Evolutionary conservation across 139 green algal species (phyloP).

Genomic region (Marvania coccoides): DNA sequence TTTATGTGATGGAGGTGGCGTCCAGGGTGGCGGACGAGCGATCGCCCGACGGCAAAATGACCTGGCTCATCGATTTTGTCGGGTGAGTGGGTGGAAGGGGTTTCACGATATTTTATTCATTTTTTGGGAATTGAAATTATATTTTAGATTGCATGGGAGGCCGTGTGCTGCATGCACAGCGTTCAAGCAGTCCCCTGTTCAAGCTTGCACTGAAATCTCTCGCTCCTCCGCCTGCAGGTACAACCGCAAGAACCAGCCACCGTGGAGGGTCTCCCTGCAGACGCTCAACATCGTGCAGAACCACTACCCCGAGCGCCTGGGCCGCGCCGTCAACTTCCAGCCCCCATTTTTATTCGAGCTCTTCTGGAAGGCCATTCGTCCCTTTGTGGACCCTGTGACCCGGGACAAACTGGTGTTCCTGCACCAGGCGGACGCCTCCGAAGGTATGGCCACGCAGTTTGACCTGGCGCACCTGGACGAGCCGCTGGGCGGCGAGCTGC

Average conservation of each 20-base stretch:
- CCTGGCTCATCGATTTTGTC: slow-evolving; percentile 67
- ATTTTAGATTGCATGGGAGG: too few species aligned
- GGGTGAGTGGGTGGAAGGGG: not conserved
- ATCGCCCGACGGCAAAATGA: slow-evolving; percentile 60
- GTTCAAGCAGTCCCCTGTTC: too few species aligned
- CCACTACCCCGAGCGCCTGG: slow-evolving; percentile 79
- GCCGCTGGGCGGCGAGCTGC: slow-evolving; percentile 11
- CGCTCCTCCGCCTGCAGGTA: too few species aligned
- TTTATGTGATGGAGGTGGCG: slow-evolving; percentile 72
- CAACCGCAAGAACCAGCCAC: slow-evolving; percentile 55
- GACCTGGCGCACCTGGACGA: slow-evolving; percentile 17
- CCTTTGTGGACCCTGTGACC: slow-evolving; percentile 63
- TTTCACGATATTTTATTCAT: not conserved
- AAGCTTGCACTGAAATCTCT: too few species aligned
- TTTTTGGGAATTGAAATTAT: not conserved
- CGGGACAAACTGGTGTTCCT: slow-evolving; percentile 68
- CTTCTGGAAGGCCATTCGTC: slow-evolving; percentile 64
- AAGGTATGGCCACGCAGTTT: slow-evolving; percentile 21
- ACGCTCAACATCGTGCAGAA: slow-evolving; percentile 60
- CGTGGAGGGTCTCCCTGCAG: slow-evolving; percentile 41
- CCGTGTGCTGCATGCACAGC: too few species aligned
- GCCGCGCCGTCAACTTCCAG: slow-evolving; percentile 61
- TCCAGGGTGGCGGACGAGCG: slow-evolving; percentile 41
- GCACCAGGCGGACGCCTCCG: slow-evolving; percentile 3
- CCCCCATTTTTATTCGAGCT: slow-evolving; percentile 65